Evolutionary conservation across 1,139 yeast species (phyloP).

Genomic region (Saccharomycopsis hybrid): DNA sequence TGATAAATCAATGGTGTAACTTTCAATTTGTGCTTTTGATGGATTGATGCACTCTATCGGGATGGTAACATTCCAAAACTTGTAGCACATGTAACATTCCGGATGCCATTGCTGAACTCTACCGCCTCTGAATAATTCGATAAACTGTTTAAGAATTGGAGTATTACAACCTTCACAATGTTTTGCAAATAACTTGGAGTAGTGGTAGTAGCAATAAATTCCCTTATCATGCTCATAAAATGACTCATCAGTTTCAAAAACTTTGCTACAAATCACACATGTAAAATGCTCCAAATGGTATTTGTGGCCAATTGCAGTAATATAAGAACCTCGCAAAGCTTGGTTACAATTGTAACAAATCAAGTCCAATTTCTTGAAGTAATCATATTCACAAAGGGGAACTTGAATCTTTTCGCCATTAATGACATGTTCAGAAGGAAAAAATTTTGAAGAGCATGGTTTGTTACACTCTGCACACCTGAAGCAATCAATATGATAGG

Average conservation of each 20-base stretch:
- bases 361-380: slow-evolving; percentile 75
- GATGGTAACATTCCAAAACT: slow-evolving; percentile 91
- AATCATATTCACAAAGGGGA: slow-evolving; percentile 89
- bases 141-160: slow-evolving; percentile 87
- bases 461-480: slow-evolving; percentile 75
- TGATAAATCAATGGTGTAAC: slow-evolving; percentile 7
- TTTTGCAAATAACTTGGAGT: slow-evolving; percentile 75
- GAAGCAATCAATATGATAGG: slow-evolving; percentile 85
- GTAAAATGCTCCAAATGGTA: slow-evolving; percentile 95
- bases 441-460: slow-evolving; percentile 51
- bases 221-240: slow-evolving; percentile 82
- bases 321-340: slow-evolving; percentile 88
- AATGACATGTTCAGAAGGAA: slow-evolving; percentile 27
- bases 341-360: slow-evolving; percentile 77
- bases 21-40: slow-evolving; percentile 25
- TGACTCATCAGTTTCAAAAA: slow-evolving; percentile 88
- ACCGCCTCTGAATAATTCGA: slow-evolving; percentile 78
- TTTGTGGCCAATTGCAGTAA: slow-evolving; percentile 86
- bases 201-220: slow-evolving; percentile 88
- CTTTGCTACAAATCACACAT: slow-evolving; percentile 80
- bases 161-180: slow-evolving; percentile 92
- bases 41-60: slow-evolving; percentile 58
- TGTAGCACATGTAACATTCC: slow-evolving; percentile 96
- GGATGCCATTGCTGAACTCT: slow-evolving; percentile 98
- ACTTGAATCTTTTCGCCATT: slow-evolving; percentile 38